Conservation (phyloP, 2,329 filamentous ascomycete genomes). For the Colletotrichum sansevieriae region DNA sequence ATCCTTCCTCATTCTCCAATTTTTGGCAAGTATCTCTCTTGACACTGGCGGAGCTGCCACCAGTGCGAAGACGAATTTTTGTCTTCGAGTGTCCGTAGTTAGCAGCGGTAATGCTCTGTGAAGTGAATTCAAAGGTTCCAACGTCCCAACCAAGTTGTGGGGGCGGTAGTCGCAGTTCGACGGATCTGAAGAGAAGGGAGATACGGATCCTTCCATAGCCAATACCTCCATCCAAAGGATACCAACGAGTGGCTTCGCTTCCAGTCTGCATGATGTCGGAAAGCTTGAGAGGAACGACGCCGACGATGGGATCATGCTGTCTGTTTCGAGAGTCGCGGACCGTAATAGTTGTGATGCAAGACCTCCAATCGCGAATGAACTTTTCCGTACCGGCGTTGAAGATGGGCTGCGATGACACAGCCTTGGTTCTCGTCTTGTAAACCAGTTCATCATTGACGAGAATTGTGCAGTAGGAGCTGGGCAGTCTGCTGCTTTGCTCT, state of each 20-base stretch:
- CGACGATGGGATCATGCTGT: conserved; percentile 94
- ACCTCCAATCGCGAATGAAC: conserved; percentile 94
- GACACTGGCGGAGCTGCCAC: conserved; percentile 82
- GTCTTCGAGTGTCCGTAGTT: conserved; percentile 76
- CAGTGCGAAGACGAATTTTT: conserved; percentile 85
- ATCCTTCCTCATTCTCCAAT: conserved; percentile 66
- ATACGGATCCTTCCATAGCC: conserved; percentile 92
- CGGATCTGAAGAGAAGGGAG: conserved; percentile 88
- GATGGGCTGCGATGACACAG: conserved; percentile 92
- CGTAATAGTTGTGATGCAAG: conserved; percentile 85
- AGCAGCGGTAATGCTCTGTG: conserved; percentile 75
- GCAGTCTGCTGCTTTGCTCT: conserved; percentile 82
- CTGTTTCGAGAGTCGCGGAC: conserved; percentile 91
- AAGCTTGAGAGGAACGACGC: conserved; percentile 89
- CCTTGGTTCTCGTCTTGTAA: conserved; percentile 96
- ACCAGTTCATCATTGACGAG: conserved; percentile 88
- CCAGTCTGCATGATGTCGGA: conserved; percentile 89
- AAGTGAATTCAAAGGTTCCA: conserved; percentile 90
- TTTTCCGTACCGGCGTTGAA: conserved; percentile 97
- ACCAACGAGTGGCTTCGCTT: conserved; percentile 91
- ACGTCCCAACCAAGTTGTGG: conserved; percentile 93
- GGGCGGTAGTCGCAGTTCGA: conserved; percentile 88
- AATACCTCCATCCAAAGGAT: conserved; percentile 94
- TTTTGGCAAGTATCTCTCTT: conserved; percentile 72
- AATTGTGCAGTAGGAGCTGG: conserved; percentile 95